Evolutionary conservation across 2,329 filamentous ascomycete species (phyloP), one percentile per base, ranked within the genome.

Genomic region (Chrysosporium keratinophilum): DNA sequence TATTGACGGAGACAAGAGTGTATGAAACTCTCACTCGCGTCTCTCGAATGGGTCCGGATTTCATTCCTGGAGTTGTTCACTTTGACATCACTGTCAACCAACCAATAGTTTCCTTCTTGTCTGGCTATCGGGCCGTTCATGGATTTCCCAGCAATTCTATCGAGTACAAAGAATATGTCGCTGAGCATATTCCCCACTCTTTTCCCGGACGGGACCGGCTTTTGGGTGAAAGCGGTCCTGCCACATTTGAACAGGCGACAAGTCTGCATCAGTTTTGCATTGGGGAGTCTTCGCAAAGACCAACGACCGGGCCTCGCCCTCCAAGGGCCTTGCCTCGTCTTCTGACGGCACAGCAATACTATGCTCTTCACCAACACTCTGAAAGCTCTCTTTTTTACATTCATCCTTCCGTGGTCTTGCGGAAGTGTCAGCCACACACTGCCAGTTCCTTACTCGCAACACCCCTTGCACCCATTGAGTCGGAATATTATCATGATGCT

Each of bases 401-500:
- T 19, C 48, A 49, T 12, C 54, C 55, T 5, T 17, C 15, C 12
- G 39, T 60, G 17, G 23, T 58, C 35, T 44, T 57, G 28, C 43
- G 54, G 31, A 20, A 11, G 20, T 57, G 57, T 48, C 4, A 44
- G 2, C 11, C 46, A 39, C 35, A 45, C 37, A 39, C 54, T 48
- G 56, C 57, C 39, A 54, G 54, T 33, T 23, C 42, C 34, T 41
- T 60, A 33, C 56, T 59, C 19, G 50, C 49, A 1, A 39, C 37
- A 12, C 54, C 42, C 28, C 51, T 59, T 40, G 56, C 56, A 19
- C 58, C 58, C 14, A 23, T 31, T 9, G 56, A 55, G 20, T 19
- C 52, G 28, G 46, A 56, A 20, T 28, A 49, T 10, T 57, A 57
- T 39, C 41, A 15, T 46, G 44, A 56, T 58, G 57, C 58, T 58